Conservation (phyloP, 2,329 filamentous ascomycete species). For the Penicillium sclerotigenum region DNA sequence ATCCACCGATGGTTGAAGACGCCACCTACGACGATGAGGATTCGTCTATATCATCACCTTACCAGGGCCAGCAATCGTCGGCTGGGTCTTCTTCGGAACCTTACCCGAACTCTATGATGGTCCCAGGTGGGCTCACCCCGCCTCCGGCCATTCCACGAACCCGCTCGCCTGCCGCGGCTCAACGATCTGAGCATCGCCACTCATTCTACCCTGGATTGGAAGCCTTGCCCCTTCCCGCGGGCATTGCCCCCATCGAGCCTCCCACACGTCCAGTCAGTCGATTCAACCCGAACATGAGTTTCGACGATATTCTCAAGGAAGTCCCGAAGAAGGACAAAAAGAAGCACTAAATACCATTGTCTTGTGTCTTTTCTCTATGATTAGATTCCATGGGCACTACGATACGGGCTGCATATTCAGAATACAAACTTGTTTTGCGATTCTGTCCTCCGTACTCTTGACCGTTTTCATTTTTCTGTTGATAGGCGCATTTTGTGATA, state of each 20-base stretch:
- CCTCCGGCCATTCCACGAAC: constrained; percentile 36
- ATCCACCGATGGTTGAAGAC: constrained; percentile 33
- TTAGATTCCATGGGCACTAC: constrained; percentile 2
- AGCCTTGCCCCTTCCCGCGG: constrained; percentile 43
- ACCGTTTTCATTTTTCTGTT: constrained; percentile 16
- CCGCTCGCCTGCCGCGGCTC: constrained; percentile 31
- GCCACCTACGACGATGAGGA: constrained; percentile 36
- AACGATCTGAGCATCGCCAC: constrained; percentile 39
- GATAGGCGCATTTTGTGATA: constrained; percentile 24
- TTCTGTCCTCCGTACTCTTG: neutral
- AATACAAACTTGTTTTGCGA: neutral
- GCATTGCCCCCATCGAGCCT: constrained; percentile 42
- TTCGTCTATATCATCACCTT: constrained; percentile 39
- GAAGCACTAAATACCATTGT: constrained; percentile 22
- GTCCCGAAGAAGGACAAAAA: constrained; percentile 40
- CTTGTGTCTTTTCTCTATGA: constrained; percentile 9
- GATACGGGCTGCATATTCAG: neutral
- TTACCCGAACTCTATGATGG: constrained; percentile 33
- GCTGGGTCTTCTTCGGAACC: constrained; percentile 37
- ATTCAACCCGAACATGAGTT: constrained; percentile 49
- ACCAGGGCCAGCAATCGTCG: constrained; percentile 38
- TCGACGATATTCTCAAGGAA: constrained; percentile 48
- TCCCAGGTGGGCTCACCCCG: constrained; percentile 32
- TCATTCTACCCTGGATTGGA: constrained; percentile 47
- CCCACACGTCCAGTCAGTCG: constrained; percentile 39